These are phyloP conservation scores for Lumnitzera littorea DNA, from an alignment of 345 rosid genomes.

Conservation along the genomic window DNA sequence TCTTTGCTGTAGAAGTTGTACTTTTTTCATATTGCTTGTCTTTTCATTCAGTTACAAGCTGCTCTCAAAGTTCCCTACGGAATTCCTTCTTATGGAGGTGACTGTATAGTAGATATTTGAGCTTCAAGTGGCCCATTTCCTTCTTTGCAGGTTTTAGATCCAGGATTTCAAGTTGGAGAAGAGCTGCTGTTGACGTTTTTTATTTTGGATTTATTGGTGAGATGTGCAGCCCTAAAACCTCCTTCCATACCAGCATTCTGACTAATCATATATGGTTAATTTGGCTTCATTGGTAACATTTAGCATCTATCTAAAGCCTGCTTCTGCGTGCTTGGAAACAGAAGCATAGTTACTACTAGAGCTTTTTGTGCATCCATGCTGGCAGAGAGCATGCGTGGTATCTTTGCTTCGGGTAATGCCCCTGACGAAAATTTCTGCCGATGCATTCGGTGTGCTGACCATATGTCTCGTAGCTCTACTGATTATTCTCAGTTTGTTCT, in stretches of 20 bases:
- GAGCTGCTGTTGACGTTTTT: too few species aligned
- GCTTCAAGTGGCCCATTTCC: too few species aligned
- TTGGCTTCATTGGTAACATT: conserved; percentile 3
- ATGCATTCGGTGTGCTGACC: conserved; percentile 95
- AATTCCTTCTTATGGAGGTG: too few species aligned
- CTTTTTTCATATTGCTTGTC: too few species aligned
- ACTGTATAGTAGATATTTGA: too few species aligned
- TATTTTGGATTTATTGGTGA: not conserved
- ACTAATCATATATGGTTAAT: conserved; percentile 9
- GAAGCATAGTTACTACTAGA: conserved; percentile 26
- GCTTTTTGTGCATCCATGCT: conserved; percentile 89
- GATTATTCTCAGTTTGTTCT: conserved; percentile 63
- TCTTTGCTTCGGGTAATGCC: conserved; percentile 99
- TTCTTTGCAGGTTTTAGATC: too few species aligned
- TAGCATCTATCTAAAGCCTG: conserved; percentile 10
- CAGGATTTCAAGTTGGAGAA: too few species aligned
- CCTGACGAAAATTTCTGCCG: conserved; percentile 91
- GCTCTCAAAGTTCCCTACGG: too few species aligned
- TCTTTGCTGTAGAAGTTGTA: too few species aligned
- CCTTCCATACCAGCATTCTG: not conserved
- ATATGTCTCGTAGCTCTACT: conserved; percentile 75
- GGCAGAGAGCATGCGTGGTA: conserved; percentile 99
- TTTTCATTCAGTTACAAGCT: too few species aligned
- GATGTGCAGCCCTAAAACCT: not conserved
- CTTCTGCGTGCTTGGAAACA: conserved; percentile 22